phyloP scores from a whole-genome alignment of 2,329 filamentous ascomycete species.

The Aspergillus ochraceoroseus region DNA sequence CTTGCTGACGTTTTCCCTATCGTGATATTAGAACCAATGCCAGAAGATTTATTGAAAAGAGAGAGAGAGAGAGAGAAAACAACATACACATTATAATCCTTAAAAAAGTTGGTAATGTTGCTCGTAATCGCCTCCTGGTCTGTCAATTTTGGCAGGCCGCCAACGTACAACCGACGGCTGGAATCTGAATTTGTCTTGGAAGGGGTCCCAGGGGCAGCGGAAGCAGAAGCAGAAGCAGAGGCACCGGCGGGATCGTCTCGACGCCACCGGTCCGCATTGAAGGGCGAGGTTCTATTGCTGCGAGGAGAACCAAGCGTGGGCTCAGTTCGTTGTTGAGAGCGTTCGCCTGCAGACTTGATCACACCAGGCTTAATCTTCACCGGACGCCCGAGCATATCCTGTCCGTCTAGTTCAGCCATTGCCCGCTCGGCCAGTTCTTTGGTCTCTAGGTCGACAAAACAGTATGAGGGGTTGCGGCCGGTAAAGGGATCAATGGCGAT shows the following conservation, averaged over 20 bases:
- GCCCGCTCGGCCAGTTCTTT: constrained; percentile 55
- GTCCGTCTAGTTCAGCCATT: constrained; percentile 54
- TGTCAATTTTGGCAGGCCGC: constrained; percentile 44
- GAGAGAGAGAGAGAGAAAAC: background rate
- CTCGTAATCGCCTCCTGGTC: constrained; percentile 41
- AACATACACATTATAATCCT: constrained; percentile 41
- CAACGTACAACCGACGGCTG: constrained; percentile 46
- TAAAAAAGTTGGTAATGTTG: constrained; percentile 45
- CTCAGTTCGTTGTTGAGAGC: constrained; percentile 21
- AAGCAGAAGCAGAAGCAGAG: too few relatives aligned
- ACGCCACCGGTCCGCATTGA: constrained; percentile 43
- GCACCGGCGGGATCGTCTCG: constrained; percentile 35
- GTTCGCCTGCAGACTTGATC: constrained; percentile 46
- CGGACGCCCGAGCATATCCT: constrained; percentile 53
- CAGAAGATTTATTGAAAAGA: background rate
- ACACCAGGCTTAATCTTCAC: constrained; percentile 63
- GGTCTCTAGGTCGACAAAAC: constrained; percentile 63
- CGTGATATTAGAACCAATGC: constrained; percentile 1
- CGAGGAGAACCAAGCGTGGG: constrained; percentile 18
- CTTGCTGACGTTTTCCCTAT: constrained; percentile 47
- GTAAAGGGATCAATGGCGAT: constrained; percentile 66
- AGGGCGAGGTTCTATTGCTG: constrained; percentile 20
- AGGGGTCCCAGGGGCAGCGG: constrained; percentile 5
- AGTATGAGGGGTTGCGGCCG: constrained; percentile 66
- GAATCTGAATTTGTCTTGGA: constrained; percentile 35